phyloP scores from a whole-genome alignment of 306 rosid genomes.

The Calophaca sinica region DNA sequence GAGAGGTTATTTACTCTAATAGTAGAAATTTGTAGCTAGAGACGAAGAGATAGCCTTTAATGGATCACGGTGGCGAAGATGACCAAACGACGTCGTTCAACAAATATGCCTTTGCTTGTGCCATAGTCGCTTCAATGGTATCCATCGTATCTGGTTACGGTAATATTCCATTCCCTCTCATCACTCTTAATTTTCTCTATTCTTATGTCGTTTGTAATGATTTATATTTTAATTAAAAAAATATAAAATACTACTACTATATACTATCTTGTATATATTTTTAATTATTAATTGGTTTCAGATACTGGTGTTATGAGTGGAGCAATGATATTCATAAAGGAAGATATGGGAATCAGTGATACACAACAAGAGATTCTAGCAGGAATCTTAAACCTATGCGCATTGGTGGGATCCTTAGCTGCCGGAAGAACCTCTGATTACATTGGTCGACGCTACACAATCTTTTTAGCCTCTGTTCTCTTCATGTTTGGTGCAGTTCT shows the following conservation, averaged over 20 bases:
- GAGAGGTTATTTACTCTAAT: background rate
- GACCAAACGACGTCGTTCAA: slow-evolving; percentile 41
- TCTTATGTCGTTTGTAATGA: no score
- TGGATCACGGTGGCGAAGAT: slow-evolving; percentile 28
- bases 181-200: background rate
- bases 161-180: slow-evolving; percentile 17
- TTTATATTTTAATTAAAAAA: no score
- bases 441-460: slow-evolving; percentile 88
- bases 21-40: background rate
- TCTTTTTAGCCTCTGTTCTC: slow-evolving; percentile 57
- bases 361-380: slow-evolving; percentile 74
- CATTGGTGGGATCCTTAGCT: slow-evolving; percentile 63
- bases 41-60: background rate
- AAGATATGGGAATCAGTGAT: slow-evolving; percentile 74
- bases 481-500: slow-evolving; percentile 74
- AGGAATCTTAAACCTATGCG: slow-evolving; percentile 79
- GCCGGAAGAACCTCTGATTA: slow-evolving; percentile 83
- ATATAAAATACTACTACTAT: no score
- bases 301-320: slow-evolving; percentile 98
- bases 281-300: slow-evolving; percentile 24
- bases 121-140: slow-evolving; percentile 70
- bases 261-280: no score
- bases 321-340: slow-evolving; percentile 85
- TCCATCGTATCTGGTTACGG: slow-evolving; percentile 78
- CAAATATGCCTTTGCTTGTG: slow-evolving; percentile 71